Conservation (phyloP, 805 yeast genomes). For the Metschnikowia santaceciliae region DNA sequence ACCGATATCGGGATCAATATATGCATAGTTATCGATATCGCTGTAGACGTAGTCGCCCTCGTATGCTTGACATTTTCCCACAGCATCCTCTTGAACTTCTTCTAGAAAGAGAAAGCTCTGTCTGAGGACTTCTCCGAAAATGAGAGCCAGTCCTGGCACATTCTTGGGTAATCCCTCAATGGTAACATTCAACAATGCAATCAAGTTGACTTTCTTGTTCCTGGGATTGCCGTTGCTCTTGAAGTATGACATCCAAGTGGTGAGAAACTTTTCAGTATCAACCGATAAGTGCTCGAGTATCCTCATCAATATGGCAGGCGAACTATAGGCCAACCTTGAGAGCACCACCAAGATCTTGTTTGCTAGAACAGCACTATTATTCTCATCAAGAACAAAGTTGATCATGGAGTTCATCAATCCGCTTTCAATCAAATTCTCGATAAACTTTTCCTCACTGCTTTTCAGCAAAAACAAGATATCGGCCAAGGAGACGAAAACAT, state of each 20-base stretch:
- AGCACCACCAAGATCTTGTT: slow-evolving; percentile 36
- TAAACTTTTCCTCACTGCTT: slow-evolving; percentile 22
- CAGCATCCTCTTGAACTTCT: slow-evolving; percentile 59
- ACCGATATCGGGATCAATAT: slow-evolving; percentile 37
- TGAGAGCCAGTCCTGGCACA: slow-evolving; percentile 13
- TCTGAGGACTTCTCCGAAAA: slow-evolving; percentile 27
- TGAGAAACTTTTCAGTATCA: slow-evolving; percentile 23
- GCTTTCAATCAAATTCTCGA: slow-evolving; percentile 36
- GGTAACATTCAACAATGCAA: slow-evolving; percentile 56
- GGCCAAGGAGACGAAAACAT: slow-evolving; percentile 48
- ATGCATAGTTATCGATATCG: slow-evolving; percentile 41
- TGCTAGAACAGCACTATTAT: slow-evolving; percentile 37
- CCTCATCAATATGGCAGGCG: slow-evolving; percentile 32
- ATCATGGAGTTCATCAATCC: slow-evolving; percentile 44
- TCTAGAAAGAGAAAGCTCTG: slow-evolving; percentile 53
- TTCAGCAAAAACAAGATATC: slow-evolving; percentile 45
- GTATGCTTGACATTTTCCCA: slow-evolving; percentile 35
- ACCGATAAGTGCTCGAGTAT: slow-evolving; percentile 28
- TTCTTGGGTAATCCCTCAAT: slow-evolving; percentile 29
- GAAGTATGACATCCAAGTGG: slow-evolving; percentile 38
- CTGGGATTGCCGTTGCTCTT: slow-evolving; percentile 68
- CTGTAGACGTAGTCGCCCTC: slow-evolving; percentile 35
- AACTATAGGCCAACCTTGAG: slow-evolving; percentile 33
- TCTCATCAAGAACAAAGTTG: slow-evolving; percentile 38
- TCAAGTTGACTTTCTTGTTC: slow-evolving; percentile 61